phyloP scores from a whole-genome alignment of 2,329 filamentous ascomycete genomes.

The Corinectria fuckeliana region DNA sequence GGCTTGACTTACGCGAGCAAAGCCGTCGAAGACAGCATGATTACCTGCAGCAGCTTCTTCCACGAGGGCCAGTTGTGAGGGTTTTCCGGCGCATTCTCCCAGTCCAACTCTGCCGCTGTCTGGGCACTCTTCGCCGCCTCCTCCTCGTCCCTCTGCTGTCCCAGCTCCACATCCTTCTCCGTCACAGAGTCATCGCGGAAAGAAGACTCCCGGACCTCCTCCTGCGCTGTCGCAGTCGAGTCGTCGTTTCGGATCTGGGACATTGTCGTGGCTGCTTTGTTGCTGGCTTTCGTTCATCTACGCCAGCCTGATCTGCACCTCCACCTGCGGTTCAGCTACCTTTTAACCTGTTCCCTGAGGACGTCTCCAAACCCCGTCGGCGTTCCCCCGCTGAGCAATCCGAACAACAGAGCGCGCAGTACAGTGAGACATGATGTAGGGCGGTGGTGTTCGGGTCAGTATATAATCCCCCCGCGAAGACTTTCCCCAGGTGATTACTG shows the following conservation, averaged over 20 bases:
- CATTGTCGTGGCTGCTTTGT: slow-evolving; percentile 13
- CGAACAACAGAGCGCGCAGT: neutral
- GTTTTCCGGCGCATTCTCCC: slow-evolving; percentile 52
- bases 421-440: neutral
- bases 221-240: slow-evolving; percentile 1
- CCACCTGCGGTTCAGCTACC: neutral
- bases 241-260: slow-evolving; percentile 2
- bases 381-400: neutral
- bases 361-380: neutral
- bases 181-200: slow-evolving; percentile 20
- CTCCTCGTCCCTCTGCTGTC: slow-evolving; percentile 11
- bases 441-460: neutral
- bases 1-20: slow-evolving; percentile 49
- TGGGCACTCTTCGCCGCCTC: neutral
- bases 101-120: slow-evolving; percentile 29
- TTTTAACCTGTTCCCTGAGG: neutral
- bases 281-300: neutral
- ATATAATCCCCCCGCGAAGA: slow-evolving; percentile 11
- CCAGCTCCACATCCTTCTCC: slow-evolving; percentile 42
- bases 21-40: slow-evolving; percentile 46
- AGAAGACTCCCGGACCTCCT: neutral
- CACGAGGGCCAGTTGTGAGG: slow-evolving; percentile 57
- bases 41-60: slow-evolving; percentile 49
- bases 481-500: slow-evolving; percentile 11
- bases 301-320: neutral